Evolutionary conservation across 2,329 filamentous ascomycete species (phyloP).

Genomic region (Fusarium sp.): DNA sequence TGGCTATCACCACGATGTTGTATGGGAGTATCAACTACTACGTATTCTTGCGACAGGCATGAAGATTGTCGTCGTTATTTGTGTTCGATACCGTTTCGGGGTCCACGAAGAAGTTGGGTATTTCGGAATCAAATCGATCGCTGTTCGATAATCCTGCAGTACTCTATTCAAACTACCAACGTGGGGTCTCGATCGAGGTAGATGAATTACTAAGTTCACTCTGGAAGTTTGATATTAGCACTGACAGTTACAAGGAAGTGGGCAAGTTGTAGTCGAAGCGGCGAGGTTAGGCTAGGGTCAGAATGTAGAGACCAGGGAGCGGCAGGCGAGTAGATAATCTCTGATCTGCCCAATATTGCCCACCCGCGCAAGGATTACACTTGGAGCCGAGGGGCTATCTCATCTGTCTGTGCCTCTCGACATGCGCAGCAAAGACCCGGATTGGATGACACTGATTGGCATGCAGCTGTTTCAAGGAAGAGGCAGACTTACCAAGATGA

Average conservation of each 20-base stretch:
- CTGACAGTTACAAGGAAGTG: neutral
- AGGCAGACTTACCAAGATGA: slow-evolving; percentile 47
- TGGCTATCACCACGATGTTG: neutral
- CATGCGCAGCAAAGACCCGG: slow-evolving; percentile 22
- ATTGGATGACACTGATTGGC: slow-evolving; percentile 32
- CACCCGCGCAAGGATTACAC: slow-evolving; percentile 11
- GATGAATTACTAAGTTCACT: slow-evolving; percentile 4
- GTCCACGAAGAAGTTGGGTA: neutral
- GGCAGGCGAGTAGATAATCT: neutral
- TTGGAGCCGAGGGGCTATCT: slow-evolving; percentile 10
- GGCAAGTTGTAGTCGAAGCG: slow-evolving; percentile 11
- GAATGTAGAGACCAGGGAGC: neutral
- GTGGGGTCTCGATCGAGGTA: neutral
- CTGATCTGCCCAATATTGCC: slow-evolving; percentile 8
- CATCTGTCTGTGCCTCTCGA: slow-evolving; percentile 19
- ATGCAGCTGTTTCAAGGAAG: slow-evolving; percentile 35
- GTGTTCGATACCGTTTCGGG: neutral
- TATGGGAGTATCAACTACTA: slow-evolving; percentile 13
- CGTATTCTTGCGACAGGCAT: slow-evolving; percentile 16
- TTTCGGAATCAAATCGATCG: slow-evolving; percentile 8
- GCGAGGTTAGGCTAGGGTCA: slow-evolving; percentile 4
- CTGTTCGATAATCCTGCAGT: neutral
- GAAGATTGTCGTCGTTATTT: neutral
- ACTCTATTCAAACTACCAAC: neutral
- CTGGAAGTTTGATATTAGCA: slow-evolving; percentile 27